These are phyloP conservation scores for Oryza officinalis DNA, from an alignment of 176 grass and related monocot genomes.

Conservation along the genomic window DNA sequence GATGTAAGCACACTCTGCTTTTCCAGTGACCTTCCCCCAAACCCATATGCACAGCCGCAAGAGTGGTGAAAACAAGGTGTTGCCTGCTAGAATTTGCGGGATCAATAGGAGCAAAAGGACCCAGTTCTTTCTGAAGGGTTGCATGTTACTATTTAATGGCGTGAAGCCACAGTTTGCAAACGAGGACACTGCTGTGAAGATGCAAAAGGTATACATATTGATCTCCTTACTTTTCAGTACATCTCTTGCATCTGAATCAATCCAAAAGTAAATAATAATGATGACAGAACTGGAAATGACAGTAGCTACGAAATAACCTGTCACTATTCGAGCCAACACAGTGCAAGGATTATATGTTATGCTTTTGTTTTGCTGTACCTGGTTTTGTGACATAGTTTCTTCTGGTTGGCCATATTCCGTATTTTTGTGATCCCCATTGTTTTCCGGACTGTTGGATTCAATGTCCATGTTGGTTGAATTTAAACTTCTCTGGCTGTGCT, in stretches of 20 bases:
- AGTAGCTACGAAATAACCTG: conserved; percentile 37
- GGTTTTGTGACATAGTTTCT: conserved; percentile 14
- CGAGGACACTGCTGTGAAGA: conserved; percentile 38
- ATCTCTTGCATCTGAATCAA: conserved; percentile 43
- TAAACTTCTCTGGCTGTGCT: conserved; percentile 21
- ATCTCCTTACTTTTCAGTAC: conserved; percentile 56
- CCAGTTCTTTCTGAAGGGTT: conserved; percentile 51
- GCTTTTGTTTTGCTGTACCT: conserved; percentile 16
- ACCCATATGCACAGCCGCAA: conserved; percentile 48
- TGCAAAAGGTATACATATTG: conserved; percentile 41
- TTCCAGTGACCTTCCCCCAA: conserved; percentile 23
- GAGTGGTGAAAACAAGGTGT: conserved; percentile 58
- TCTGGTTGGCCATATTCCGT: conserved; percentile 11
- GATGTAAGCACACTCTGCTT: conserved; percentile 40
- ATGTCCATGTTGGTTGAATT: conserved; percentile 34
- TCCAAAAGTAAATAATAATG: conserved; percentile 34
- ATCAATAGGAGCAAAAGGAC: conserved; percentile 48
- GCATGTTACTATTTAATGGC: conserved; percentile 65
- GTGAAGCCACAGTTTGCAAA: conserved; percentile 70
- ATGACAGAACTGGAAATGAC: conserved; percentile 32
- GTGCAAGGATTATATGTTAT: conserved; percentile 15
- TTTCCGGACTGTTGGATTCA: conserved; percentile 22
- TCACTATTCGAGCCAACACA: conserved; percentile 41
- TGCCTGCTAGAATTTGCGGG: conserved; percentile 64
- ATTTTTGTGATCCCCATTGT: conserved; percentile 32